Evolutionary conservation across 768 basidiomycete genomes (phyloP).

Genomic region (Leccinum pellstonianum): DNA sequence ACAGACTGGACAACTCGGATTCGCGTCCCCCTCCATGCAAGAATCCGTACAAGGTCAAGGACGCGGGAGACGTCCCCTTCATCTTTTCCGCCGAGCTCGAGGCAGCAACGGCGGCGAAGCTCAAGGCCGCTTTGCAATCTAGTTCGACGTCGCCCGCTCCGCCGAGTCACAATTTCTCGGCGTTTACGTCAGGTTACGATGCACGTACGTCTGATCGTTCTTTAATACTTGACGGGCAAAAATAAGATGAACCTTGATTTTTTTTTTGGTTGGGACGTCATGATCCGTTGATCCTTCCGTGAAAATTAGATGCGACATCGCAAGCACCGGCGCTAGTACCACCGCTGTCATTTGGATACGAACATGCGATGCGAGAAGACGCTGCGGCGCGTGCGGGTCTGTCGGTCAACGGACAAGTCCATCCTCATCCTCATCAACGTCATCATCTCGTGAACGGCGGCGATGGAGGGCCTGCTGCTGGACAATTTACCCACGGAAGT

Average conservation of each 20-base stretch:
- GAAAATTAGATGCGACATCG: not conserved
- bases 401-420: not conserved
- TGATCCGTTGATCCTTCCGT: not conserved
- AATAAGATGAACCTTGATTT: not conserved
- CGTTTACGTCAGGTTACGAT: conserved; percentile 29
- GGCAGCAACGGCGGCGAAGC: conserved; percentile 29
- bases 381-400: not conserved
- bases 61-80: conserved; percentile 33
- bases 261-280: not conserved
- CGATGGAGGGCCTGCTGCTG: not conserved
- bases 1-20: conserved; percentile 21
- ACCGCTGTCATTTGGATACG: not conserved
- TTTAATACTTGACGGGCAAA: not conserved
- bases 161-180: conserved; percentile 11
- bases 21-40: conserved; percentile 9
- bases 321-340: not conserved
- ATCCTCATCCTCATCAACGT: not conserved
- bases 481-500: not conserved
- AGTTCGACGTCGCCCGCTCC: conserved; percentile 10
- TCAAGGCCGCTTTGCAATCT: conserved; percentile 26
- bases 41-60: conserved; percentile 24
- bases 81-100: conserved; percentile 33
- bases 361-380: not conserved
- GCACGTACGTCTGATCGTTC: conserved; percentile 28
- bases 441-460: not conserved